Percentiles rank a stretch among this genome's conserved stretches.
Conservation (phyloP, 2,329 filamentous ascomycete species). For the Xylariaceae sp. region DNA sequence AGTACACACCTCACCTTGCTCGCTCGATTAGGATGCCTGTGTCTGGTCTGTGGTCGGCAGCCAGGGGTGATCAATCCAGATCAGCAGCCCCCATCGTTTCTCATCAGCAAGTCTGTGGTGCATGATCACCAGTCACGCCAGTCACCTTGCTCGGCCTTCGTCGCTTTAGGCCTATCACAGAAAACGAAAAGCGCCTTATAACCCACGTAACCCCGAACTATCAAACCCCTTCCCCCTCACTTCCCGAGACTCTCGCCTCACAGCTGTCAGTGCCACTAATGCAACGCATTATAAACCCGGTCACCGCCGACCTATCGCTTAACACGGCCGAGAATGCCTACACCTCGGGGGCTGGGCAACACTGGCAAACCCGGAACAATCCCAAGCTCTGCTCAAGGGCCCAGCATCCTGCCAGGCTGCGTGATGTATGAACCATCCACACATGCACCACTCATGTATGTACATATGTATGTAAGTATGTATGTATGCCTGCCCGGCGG, state of each 20-base stretch:
- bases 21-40: too few relatives aligned
- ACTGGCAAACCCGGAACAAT: not conserved
- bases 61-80: too few relatives aligned
- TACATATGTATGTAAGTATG: slow-evolving; percentile 1
- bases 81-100: too few relatives aligned
- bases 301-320: slow-evolving; percentile 7
- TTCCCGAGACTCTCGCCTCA: slow-evolving; percentile 8
- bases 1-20: too few relatives aligned
- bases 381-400: too few relatives aligned
- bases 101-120: slow-evolving; percentile 1
- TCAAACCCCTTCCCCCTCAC: slow-evolving; percentile 7
- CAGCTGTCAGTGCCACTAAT: slow-evolving; percentile 15
- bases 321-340: slow-evolving; percentile 3
- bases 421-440: too few relatives aligned
- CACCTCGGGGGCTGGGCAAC: slow-evolving; percentile 10
- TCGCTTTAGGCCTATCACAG: too few relatives aligned
- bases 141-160: too few relatives aligned
- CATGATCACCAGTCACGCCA: slow-evolving; percentile 13
- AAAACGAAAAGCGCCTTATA: too few relatives aligned
- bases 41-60: too few relatives aligned
- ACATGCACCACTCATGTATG: not conserved
- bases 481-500: not conserved
- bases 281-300: slow-evolving; percentile 8
- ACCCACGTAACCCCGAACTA: not conserved
- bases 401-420: too few relatives aligned